Evolutionary conservation across 2,329 filamentous ascomycete genomes (phyloP), one percentile per base, ranked within the genome.

Genomic region (Hymenoscyphus albidus): DNA sequence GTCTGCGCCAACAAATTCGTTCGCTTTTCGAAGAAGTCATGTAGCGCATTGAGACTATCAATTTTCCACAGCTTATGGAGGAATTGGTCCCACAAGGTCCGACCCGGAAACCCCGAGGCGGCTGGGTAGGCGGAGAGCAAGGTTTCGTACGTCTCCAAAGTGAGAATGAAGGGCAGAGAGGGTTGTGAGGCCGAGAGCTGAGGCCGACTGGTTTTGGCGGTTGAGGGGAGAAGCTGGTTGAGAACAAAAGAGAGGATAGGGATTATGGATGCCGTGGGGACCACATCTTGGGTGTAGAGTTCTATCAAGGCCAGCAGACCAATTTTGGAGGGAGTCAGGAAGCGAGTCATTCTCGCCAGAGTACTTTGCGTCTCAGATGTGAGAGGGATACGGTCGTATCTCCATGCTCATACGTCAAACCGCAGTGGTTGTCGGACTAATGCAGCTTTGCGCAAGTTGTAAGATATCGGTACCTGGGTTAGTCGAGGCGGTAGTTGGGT

Each of bases 251-350:
- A 90, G 22, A 97, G 83, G 39, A 96, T 82, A 14, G 90, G 84
- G 55, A 94, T 84, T 31, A 88, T 87, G n/a, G 89, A 87, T 59
- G 85, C 82, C 66, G 84, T 87, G 2, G 90, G 88, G 16, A 93
- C 83, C 2, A 83, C 80, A 27, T 87, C 87, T 69, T 90, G 87
- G 44, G 86, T 86, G 77, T 99, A 98, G 62, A 97, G 82, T 71
- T 92, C 86, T 61, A 95, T 84, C 62, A 99, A 84, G 62, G 87
- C 86, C 63, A 98, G 83, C 31, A 97, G 83, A 73, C 90, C 89
- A 70, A 98, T 85, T 75, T 95, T 96, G 70, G 92, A 88, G 13
- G 94, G 91, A n/a, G 91, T 96, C 57, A 98, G 83, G 76, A 90
- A 96, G 64, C 90, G 89, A 72, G 89, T 85, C 89, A 94, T 96